Evolutionary conservation across 306 rosid species (phyloP), one percentile per base, ranked within the genome.

Genomic region (Dalbergia cochinchinensis): DNA sequence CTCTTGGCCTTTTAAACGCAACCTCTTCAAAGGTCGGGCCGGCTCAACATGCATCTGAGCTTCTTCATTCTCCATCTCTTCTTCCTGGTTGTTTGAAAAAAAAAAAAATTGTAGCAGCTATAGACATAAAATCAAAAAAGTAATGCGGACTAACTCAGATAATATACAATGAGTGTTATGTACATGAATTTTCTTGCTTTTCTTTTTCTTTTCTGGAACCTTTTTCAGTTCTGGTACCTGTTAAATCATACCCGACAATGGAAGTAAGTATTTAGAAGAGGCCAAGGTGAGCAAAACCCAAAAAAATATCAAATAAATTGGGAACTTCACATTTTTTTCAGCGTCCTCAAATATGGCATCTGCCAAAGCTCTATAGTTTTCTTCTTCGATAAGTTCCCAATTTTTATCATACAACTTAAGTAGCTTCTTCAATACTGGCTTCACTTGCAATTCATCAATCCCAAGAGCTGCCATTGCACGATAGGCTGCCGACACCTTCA

Each of bases 301-400:
- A 81, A 39, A 41, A 61, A 48, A 45, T 5, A 70, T 59, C 65
- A 71, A 11, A 74, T n/a, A 60, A 65, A 63, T 20, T 33, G 34
- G 61, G 69, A 63, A 44, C 75, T 69, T 62, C 55, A 91, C 98
- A 97, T 76, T 64, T 51, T 41, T 58, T 15, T 89, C 97, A 7
- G 88, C 96, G 14, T 63, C 91, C 14, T 95, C 97, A 89, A 95
- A 93, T 81, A 95, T 90, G 42, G 99, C 94, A 89, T 93, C 98
- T 67, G 85, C 84, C 18, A 95, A 90, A 87, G 68, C 98, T 87
- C 99, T 84, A 73, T 95, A 95, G 72, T 89, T 90, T 79, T 86
- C 99, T 88, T 76, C 91, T 89, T 93, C 99, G 42, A 95, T 95
- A 15, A 91, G 92, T 31, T 84, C 92, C 99, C 99, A 95, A 61